Percentiles rank a stretch among this genome's conserved stretches.
These are phyloP conservation scores for Tolypocladium amazonense DNA, from an alignment of 2,329 filamentous ascomycete genomes.

Conservation along the genomic window DNA sequence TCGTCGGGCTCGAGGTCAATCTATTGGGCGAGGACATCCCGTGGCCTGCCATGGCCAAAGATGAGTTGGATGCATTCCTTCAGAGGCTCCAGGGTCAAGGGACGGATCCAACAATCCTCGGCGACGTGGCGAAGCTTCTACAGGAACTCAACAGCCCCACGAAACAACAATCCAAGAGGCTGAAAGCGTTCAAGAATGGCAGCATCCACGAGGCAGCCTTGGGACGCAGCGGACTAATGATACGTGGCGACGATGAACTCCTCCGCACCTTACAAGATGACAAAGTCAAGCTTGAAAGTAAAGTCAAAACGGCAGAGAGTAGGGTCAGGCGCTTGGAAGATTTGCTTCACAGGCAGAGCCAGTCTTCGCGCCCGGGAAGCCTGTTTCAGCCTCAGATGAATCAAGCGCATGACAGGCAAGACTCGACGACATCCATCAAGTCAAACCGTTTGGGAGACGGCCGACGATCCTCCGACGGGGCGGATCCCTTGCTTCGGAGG, in stretches of 20 bases:
- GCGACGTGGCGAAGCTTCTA: slow-evolving; percentile 66
- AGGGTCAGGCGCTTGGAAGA: slow-evolving; percentile 87
- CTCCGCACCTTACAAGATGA: slow-evolving; percentile 70
- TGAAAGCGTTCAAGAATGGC: slow-evolving; percentile 93
- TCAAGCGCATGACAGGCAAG: slow-evolving; percentile 37
- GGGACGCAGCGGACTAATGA: slow-evolving; percentile 74
- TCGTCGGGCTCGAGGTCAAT: slow-evolving; percentile 75
- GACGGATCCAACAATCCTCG: slow-evolving; percentile 53
- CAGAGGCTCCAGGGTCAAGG: slow-evolving; percentile 53
- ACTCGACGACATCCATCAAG: slow-evolving; percentile 37
- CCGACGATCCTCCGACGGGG: slow-evolving; percentile 34
- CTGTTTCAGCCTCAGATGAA: slow-evolving; percentile 40
- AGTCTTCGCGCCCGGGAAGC: slow-evolving; percentile 43
- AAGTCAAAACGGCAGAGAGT: slow-evolving; percentile 74
- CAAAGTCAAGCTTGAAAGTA: slow-evolving; percentile 63
- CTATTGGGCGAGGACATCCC: slow-evolving; percentile 65
- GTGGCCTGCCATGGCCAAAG: slow-evolving; percentile 69
- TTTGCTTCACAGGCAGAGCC: slow-evolving; percentile 73
- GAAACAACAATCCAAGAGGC: slow-evolving; percentile 73
- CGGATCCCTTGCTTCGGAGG: slow-evolving; percentile 34
- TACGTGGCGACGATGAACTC: slow-evolving; percentile 80
- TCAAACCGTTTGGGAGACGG: slow-evolving; percentile 33
- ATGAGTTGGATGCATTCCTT: slow-evolving; percentile 68
- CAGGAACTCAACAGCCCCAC: slow-evolving; percentile 73
- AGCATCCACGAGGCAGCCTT: slow-evolving; percentile 86